phyloP scores from a whole-genome alignment of 1,284 basidiomycete species.

The Testicularia cyperi region DNA sequence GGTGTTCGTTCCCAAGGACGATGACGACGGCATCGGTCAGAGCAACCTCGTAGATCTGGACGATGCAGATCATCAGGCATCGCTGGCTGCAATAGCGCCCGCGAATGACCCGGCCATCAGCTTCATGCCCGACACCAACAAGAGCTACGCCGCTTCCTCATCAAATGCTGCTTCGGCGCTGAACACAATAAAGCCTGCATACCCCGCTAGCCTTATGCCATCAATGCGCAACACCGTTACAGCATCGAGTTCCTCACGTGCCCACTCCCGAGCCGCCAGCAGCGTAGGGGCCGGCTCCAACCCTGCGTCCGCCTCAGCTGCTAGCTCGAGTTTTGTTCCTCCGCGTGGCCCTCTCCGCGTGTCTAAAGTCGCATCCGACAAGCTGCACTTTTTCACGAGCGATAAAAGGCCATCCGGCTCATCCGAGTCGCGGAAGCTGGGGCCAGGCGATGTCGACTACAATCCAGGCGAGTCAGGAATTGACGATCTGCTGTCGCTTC shows the following conservation, averaged over 20 bases:
- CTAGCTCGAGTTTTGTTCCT: conserved; percentile 31
- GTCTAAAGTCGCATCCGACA: conserved; percentile 27
- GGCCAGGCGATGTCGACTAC: conserved; percentile 12
- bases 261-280: conserved; percentile 3
- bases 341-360: conserved; percentile 25
- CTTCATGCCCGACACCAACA: conserved; percentile 44
- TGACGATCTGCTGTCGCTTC: conserved; percentile 42
- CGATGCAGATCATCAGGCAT: too few relatives aligned
- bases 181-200: not conserved
- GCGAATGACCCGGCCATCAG: conserved; percentile 17
- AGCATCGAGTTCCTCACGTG: not conserved
- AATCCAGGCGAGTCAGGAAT: conserved; percentile 49
- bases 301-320: conserved; percentile 20
- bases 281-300: conserved; percentile 20
- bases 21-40: conserved; percentile 16
- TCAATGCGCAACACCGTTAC: conserved; percentile 13
- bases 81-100: conserved; percentile 9
- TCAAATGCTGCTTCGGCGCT: not conserved
- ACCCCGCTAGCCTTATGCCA: conserved; percentile 19
- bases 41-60: too few relatives aligned
- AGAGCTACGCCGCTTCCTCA: conserved; percentile 18
- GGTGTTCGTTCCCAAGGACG: conserved; percentile 24
- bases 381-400: conserved; percentile 37
- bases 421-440: conserved; percentile 2
- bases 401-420: conserved; percentile 2